A percentile compares a stretch with the other conserved stretches of the same genome.
Conservation (phyloP, 2,329 filamentous ascomycete genomes). For the Plenodomus biglobosus region DNA sequence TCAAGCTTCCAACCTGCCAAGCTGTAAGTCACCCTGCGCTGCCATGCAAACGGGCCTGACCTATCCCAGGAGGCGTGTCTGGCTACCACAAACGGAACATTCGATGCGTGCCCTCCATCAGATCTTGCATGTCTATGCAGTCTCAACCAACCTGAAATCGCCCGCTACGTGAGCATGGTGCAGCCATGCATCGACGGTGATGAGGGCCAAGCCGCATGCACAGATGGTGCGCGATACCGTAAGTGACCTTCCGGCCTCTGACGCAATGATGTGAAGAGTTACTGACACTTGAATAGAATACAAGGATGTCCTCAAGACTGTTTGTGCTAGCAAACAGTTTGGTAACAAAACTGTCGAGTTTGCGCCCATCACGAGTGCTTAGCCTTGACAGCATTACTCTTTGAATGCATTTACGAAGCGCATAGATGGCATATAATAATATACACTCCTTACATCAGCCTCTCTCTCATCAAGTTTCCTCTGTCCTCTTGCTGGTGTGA, state of each 20-base stretch:
- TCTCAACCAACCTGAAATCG: conserved; percentile 17
- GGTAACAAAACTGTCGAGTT: conserved; percentile 16
- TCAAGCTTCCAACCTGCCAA: conserved; percentile 18
- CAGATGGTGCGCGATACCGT: conserved; percentile 20
- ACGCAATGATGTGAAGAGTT: background rate
- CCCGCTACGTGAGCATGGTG: conserved; percentile 16
- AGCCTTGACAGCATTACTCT: conserved; percentile 7
- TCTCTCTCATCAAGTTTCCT: background rate
- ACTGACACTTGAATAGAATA: conserved; percentile 18
- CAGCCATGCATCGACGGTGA: conserved; percentile 22
- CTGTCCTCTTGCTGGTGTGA: background rate
- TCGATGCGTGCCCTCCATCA: conserved; percentile 7
- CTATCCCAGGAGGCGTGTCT: conserved; percentile 11
- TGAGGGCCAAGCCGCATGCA: conserved; percentile 11
- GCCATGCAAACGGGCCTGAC: background rate
- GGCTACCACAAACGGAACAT: conserved; percentile 9
- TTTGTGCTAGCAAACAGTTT: conserved; percentile 11
- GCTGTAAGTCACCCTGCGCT: conserved; percentile 8
- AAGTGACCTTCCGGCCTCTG: background rate
- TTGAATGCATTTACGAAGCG: conserved; percentile 3
- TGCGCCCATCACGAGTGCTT: background rate
- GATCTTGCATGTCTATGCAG: conserved; percentile 18
- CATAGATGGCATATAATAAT: conserved; percentile 9
- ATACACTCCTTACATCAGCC: conserved; percentile 2
- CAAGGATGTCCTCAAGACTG: conserved; percentile 13